phyloP scores from a whole-genome alignment of 2,329 filamentous ascomycete species.

The Monosporascus sp. region DNA sequence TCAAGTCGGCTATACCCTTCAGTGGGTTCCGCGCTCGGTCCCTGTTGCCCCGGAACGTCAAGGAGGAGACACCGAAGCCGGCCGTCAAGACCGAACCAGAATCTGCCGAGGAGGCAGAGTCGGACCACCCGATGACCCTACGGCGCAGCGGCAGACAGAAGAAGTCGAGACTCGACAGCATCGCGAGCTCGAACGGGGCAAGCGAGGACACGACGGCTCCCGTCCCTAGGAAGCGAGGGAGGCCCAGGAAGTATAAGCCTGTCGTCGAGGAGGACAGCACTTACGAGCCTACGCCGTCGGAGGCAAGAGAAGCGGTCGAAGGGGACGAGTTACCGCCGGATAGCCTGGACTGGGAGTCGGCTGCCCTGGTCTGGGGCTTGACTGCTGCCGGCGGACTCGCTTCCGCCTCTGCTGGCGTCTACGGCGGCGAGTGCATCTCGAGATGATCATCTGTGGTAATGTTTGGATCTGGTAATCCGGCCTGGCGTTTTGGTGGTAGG shows the following conservation, averaged over 20 bases:
- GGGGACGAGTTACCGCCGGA: slow-evolving; percentile 37
- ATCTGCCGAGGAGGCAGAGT: background rate
- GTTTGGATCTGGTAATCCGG: no score
- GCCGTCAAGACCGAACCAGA: slow-evolving; percentile 6
- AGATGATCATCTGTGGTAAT: slow-evolving; percentile 19
- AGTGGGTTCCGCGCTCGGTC: slow-evolving; percentile 9
- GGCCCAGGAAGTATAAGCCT: slow-evolving; percentile 15
- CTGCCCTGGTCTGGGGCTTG: slow-evolving; percentile 42
- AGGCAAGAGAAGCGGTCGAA: slow-evolving; percentile 27
- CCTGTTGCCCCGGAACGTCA: background rate
- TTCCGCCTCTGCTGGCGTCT: slow-evolving; percentile 39
- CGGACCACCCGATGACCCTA: slow-evolving; percentile 14
- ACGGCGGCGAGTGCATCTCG: slow-evolving; percentile 41
- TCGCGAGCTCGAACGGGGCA: slow-evolving; percentile 14
- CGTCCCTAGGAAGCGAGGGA: slow-evolving; percentile 13
- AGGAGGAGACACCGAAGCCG: slow-evolving; percentile 7
- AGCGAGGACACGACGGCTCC: slow-evolving; percentile 11
- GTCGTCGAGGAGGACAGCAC: slow-evolving; percentile 24
- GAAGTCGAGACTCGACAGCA: slow-evolving; percentile 17
- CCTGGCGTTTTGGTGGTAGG: no score
- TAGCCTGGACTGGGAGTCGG: slow-evolving; percentile 42
- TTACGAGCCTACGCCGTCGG: slow-evolving; percentile 34
- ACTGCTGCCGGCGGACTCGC: slow-evolving; percentile 40
- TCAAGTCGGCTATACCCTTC: slow-evolving; percentile 33
- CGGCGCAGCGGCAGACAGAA: slow-evolving; percentile 14